Evolutionary conservation across 2,329 filamentous ascomycete genomes (phyloP).

Genomic region (Nigrospora osmanthi): DNA sequence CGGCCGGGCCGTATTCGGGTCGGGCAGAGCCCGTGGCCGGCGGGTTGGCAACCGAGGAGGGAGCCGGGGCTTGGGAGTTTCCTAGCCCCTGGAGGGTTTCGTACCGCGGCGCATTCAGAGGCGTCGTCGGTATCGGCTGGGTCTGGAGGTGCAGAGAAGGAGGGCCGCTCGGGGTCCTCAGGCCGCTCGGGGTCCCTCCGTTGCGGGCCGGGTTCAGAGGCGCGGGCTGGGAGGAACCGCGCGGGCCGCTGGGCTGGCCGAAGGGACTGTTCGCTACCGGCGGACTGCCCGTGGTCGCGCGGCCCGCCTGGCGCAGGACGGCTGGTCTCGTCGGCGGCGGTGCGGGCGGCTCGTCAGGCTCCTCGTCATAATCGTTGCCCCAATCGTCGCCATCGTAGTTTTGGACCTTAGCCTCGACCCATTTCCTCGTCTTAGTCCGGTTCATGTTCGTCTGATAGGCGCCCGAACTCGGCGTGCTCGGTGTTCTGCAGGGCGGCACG

Average conservation of each 20-base stretch:
- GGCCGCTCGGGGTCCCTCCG: conserved; percentile 9
- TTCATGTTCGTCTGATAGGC: conserved; percentile 78
- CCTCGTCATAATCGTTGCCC: conserved; percentile 66
- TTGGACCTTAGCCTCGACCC: conserved; percentile 81
- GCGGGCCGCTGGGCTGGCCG: conserved; percentile 5
- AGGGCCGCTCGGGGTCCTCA: conserved; percentile 17
- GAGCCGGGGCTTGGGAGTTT: no score
- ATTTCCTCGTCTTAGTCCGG: conserved; percentile 86
- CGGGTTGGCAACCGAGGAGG: no score
- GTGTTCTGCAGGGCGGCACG: conserved; percentile 7
- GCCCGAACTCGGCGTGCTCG: conserved; percentile 8
- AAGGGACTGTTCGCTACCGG: conserved; percentile 12
- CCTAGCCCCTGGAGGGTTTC: no score
- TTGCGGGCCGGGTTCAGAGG: conserved; percentile 7
- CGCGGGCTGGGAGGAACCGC: conserved; percentile 15
- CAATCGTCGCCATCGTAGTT: conserved; percentile 93
- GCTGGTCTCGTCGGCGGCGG: conserved; percentile 32
- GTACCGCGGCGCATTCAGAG: no score
- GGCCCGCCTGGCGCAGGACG: conserved; percentile 32
- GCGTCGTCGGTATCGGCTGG: not conserved
- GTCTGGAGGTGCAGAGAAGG: conserved; percentile 23
- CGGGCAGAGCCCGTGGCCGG: no score
- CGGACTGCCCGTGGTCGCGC: conserved; percentile 10
- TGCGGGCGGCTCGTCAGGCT: conserved; percentile 46
- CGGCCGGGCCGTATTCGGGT: no score